Percentiles rank a stretch among this genome's conserved stretches.
These are phyloP conservation scores for Penicillium sp. DNA, from an alignment of 2,329 filamentous ascomycete genomes.

Conservation along the genomic window DNA sequence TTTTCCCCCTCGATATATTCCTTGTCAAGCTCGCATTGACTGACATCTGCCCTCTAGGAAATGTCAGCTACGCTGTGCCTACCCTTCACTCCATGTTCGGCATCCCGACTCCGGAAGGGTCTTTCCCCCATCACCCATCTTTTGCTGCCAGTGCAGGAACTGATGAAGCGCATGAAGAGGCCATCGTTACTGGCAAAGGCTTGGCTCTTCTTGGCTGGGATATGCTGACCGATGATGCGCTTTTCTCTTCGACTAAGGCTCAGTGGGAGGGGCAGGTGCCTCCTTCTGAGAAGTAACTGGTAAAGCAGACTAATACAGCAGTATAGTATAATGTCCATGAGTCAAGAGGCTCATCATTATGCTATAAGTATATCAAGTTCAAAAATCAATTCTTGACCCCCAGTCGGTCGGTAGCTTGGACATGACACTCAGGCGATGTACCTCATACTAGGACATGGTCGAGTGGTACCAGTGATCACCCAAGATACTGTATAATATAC, in stretches of 20 bases:
- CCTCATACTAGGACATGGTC: no score
- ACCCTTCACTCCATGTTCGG: conserved; percentile 55
- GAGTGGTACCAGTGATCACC: no score
- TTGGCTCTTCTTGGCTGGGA: conserved; percentile 47
- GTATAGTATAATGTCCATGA: no score
- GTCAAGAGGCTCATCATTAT: no score
- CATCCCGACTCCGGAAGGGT: conserved; percentile 45
- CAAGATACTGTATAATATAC: no score
- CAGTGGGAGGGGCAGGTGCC: conserved; percentile 32
- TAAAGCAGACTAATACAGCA: no score
- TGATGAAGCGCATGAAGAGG: conserved; percentile 45
- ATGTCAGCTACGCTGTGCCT: conserved; percentile 54
- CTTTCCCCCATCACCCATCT: conserved; percentile 41
- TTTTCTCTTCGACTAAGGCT: conserved; percentile 28
- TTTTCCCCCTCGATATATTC: neutral
- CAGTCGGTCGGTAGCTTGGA: no score
- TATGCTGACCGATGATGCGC: conserved; percentile 29
- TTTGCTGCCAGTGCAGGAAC: conserved; percentile 54
- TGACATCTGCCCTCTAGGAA: conserved; percentile 41
- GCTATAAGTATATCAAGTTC: no score
- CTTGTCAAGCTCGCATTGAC: neutral
- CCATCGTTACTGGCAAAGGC: conserved; percentile 51
- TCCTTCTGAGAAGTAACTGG: no score
- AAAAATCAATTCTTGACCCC: no score
- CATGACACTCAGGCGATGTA: no score